These are phyloP conservation scores for Podospora bellae-mahoneyi DNA, from an alignment of 495 filamentous ascomycete genomes.

Conservation along the genomic window DNA sequence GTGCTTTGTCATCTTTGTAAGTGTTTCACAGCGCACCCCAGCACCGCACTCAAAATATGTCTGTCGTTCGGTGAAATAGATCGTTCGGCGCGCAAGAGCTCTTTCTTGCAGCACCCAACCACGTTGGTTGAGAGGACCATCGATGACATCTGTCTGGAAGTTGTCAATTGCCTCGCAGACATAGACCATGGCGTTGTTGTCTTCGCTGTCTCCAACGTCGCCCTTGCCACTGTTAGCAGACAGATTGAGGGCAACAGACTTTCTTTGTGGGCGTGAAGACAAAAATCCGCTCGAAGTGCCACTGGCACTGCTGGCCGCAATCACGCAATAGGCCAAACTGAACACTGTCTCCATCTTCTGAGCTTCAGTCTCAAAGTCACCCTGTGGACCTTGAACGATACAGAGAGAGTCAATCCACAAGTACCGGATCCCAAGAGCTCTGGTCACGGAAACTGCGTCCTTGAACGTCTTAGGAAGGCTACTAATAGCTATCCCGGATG, in stretches of 20 bases:
- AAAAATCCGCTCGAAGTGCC: neutral
- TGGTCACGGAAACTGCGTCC: slow-evolving; percentile 23
- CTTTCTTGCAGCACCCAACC: slow-evolving; percentile 44
- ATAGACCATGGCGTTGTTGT: slow-evolving; percentile 7
- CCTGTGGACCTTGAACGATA: slow-evolving; percentile 34
- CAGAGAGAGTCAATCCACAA: slow-evolving; percentile 42
- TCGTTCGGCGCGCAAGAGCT: slow-evolving; percentile 36
- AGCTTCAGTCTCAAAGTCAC: slow-evolving; percentile 35
- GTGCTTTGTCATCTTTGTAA: slow-evolving; percentile 30
- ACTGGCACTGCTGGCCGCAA: slow-evolving; percentile 25
- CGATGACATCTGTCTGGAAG: slow-evolving; percentile 32
- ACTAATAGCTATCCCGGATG: slow-evolving; percentile 15
- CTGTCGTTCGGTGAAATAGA: slow-evolving; percentile 38
- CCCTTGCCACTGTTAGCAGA: neutral
- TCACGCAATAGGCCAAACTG: slow-evolving; percentile 27
- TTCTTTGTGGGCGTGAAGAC: neutral
- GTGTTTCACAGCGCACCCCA: slow-evolving; percentile 39
- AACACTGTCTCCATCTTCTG: slow-evolving; percentile 39
- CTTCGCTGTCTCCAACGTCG: neutral
- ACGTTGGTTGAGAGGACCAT: slow-evolving; percentile 29
- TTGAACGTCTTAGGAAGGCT: slow-evolving; percentile 13
- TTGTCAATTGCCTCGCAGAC: slow-evolving; percentile 31
- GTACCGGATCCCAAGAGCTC: slow-evolving; percentile 21
- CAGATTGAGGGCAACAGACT: neutral
- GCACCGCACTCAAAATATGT: slow-evolving; percentile 42